Evolutionary conservation across 1,139 yeast species (phyloP).

Genomic region (Lodderomyces beijingensis): DNA sequence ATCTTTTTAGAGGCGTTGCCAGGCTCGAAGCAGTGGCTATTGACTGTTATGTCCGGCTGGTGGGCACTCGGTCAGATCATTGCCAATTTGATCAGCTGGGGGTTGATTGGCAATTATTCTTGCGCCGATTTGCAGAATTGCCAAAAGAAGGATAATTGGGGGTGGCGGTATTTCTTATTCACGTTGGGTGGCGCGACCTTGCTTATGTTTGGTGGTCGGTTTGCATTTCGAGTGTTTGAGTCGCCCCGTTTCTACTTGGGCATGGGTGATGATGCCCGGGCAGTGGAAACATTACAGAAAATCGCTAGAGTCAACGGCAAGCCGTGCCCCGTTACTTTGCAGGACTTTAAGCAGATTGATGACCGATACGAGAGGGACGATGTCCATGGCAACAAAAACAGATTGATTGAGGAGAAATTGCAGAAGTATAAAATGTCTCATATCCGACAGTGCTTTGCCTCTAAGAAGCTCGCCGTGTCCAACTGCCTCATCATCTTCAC

Average conservation of each 20-base stretch:
- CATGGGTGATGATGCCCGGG: constrained; percentile 33
- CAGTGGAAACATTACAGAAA: constrained; percentile 31
- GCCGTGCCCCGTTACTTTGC: constrained; percentile 23
- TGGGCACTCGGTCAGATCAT: constrained; percentile 43
- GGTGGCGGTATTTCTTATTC: constrained; percentile 42
- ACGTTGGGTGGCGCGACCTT: constrained; percentile 40
- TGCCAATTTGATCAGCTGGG: constrained; percentile 40
- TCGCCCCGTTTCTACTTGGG: constrained; percentile 38
- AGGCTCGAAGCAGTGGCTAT: constrained; percentile 32
- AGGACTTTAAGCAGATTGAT: constrained; percentile 29
- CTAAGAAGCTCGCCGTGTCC: constrained; percentile 29
- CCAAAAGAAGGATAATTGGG: constrained; percentile 32
- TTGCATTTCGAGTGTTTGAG: constrained; percentile 34
- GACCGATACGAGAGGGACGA: constrained; percentile 9
- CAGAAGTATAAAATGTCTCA: constrained; percentile 28
- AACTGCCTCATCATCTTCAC: constrained; percentile 31
- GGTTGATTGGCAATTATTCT: constrained; percentile 34
- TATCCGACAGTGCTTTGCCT: constrained; percentile 24
- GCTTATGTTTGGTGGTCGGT: constrained; percentile 32
- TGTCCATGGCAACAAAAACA: constrained; percentile 10
- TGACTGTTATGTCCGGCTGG: constrained; percentile 42
- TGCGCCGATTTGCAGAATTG: constrained; percentile 25
- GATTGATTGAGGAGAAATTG: constrained; percentile 22
- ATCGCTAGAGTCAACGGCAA: constrained; percentile 34
- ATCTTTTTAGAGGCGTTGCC: constrained; percentile 43